These are phyloP conservation scores for Fusarium compactum DNA, from an alignment of 2,329 filamentous ascomycete species.

Conservation along the genomic window DNA sequence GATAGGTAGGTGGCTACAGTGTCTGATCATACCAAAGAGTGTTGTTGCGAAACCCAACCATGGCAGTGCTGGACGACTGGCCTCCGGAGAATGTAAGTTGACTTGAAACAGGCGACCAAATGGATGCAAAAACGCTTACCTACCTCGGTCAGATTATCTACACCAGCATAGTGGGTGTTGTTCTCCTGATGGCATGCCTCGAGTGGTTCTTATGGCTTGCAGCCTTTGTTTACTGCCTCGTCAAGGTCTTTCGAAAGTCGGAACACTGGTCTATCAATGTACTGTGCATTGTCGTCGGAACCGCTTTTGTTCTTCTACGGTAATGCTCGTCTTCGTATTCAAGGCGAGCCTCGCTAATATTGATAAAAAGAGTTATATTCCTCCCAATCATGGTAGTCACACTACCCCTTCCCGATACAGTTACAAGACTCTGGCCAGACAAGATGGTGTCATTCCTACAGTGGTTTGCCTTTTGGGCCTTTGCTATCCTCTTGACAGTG, in stretches of 20 bases:
- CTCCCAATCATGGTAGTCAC: conserved; percentile 95
- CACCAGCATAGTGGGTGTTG: conserved; percentile 79
- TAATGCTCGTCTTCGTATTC: conserved; percentile 54
- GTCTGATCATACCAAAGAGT: not conserved
- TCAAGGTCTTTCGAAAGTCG: conserved; percentile 90
- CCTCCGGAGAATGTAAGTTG: conserved; percentile 59
- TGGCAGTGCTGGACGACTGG: conserved; percentile 63
- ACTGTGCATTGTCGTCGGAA: conserved; percentile 79
- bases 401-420: conserved; percentile 79
- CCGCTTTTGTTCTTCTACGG: conserved; percentile 81
- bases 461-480: conserved; percentile 97
- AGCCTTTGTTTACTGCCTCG: conserved; percentile 92
- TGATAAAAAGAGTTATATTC: conserved; percentile 75
- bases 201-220: conserved; percentile 96
- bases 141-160: conserved; percentile 78
- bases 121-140: not conserved
- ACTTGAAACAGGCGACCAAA: not conserved
- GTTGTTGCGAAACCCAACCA: conserved; percentile 47
- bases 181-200: conserved; percentile 86
- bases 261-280: conserved; percentile 86
- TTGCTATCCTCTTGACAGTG: conserved; percentile 84
- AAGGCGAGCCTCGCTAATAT: not conserved
- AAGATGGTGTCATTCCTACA: conserved; percentile 79
- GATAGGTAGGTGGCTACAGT: not conserved
- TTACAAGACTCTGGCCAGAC: conserved; percentile 79